Evolutionary conservation across 2,329 filamentous ascomycete genomes (phyloP), one percentile per base, ranked within the genome.

Genomic region (Colletotrichum sp.): DNA sequence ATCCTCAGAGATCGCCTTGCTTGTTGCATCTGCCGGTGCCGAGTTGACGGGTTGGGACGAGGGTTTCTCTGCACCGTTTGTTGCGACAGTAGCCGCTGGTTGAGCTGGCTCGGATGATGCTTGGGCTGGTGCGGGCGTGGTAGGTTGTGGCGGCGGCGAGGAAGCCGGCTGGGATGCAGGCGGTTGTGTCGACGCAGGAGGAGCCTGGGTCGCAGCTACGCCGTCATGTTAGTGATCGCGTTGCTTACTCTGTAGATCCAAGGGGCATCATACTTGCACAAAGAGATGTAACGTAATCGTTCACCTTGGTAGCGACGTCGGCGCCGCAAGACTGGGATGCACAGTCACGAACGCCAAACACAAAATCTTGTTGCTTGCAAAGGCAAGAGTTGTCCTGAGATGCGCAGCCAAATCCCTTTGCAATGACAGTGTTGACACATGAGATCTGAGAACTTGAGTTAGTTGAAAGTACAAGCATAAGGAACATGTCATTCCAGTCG

Each of bases 271-370:
- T 78, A 84, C 83, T 74, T 69, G 80, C 78, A 72, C 84, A 86
- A 39, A 84, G 78, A 7, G 78, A 60, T 2, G 77, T 71, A 16
- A 79, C 79, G 34, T 79, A 83, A 9, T 78, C 64, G 18, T 81
- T 80, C 12, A 85, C 77, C 71, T 84, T 81, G 30, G 79, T 75
- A 7, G 81, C 80, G 6, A 79, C 80, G 15, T 82, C 81, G 28
- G 72, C 60, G 8, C 78, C 78, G 65, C 84, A 85, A 15, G 80
- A 79, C 28, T 80, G 71, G 60, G 79, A 80, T 39, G 86, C 83
- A 73, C 87, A 89, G 65, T 88, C 86, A 26, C 81, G 79, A 63
- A 88, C 82, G n/a, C 85, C 85, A 71, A 79, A 79, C 32, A 79
- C 63, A 69, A 86, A 86, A 24, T 79, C 79, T 1, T 80, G 69